phyloP scores from a whole-genome alignment of 2,329 filamentous ascomycete genomes.

The Aspergillus latus region DNA sequence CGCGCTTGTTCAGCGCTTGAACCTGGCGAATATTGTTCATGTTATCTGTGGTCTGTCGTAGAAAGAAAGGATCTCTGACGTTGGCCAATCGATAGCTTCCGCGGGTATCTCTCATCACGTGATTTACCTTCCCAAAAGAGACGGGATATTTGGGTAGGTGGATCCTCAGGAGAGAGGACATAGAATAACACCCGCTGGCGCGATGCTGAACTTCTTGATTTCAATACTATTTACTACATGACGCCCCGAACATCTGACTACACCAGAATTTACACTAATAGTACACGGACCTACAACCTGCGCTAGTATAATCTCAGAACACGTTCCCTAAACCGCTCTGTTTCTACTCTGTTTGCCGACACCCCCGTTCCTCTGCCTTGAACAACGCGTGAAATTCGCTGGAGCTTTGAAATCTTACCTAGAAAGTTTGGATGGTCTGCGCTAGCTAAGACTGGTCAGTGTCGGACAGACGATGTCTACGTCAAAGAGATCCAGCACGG shows the following conservation, averaged over 20 bases:
- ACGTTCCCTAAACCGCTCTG: constrained; percentile 25
- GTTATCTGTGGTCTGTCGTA: not conserved
- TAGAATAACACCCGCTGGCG: not conserved
- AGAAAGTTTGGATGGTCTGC: constrained; percentile 35
- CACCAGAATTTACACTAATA: not conserved
- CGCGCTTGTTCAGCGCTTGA: constrained; percentile 87
- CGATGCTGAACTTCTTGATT: not conserved
- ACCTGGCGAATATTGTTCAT: constrained; percentile 97
- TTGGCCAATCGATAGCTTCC: not conserved
- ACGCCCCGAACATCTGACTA: not conserved
- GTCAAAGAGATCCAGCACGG: constrained; percentile 32
- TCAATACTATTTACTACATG: constrained; percentile 4
- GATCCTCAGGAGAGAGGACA: constrained; percentile 5
- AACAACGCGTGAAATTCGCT: constrained; percentile 21
- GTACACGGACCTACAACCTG: not conserved
- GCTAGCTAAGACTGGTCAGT: constrained; percentile 35
- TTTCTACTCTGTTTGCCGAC: constrained; percentile 24
- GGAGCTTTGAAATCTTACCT: not conserved
- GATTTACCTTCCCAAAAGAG: constrained; percentile 6
- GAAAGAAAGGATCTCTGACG: not conserved
- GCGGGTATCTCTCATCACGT: constrained; percentile 5
- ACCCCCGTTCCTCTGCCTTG: constrained; percentile 13
- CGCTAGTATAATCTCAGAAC: constrained; percentile 4
- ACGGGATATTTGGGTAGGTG: no score
- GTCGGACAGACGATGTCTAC: constrained; percentile 41